phyloP scores from a whole-genome alignment of 225 moss, liverwort and hornwort genomes.

The Pseudoscleropodium purum region DNA sequence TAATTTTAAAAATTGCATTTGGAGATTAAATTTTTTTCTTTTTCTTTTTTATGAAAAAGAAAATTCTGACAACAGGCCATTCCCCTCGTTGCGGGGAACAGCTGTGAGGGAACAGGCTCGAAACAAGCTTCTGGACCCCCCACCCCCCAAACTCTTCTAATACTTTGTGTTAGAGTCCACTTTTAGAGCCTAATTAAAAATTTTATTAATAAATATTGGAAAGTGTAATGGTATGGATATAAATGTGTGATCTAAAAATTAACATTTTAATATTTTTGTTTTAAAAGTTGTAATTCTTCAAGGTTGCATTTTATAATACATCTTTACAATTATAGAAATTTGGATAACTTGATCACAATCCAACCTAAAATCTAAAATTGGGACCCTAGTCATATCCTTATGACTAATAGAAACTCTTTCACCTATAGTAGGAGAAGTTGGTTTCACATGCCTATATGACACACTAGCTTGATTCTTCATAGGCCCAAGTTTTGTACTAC shows the following conservation, averaged over 20 bases:
- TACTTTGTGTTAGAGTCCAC: fast-evolving
- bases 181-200: background rate
- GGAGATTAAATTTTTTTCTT: no score
- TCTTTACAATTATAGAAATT: background rate
- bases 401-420: background rate
- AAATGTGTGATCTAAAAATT: no score
- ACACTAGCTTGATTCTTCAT: background rate
- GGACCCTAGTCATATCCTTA: fast-evolving
- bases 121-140: no score
- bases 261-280: background rate
- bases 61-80: no score
- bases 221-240: background rate
- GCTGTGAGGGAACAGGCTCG: no score
- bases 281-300: background rate
- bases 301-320: background rate
- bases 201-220: background rate
- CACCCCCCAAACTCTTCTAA: no score
- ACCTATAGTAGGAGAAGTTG: fast-evolving
- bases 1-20: no score
- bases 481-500: background rate
- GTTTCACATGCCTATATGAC: background rate
- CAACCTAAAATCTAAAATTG: background rate
- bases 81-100: no score
- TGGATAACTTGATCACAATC: fast-evolving
- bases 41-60: no score